phyloP scores from a whole-genome alignment of 768 basidiomycete genomes.

The Russula olivacea region DNA sequence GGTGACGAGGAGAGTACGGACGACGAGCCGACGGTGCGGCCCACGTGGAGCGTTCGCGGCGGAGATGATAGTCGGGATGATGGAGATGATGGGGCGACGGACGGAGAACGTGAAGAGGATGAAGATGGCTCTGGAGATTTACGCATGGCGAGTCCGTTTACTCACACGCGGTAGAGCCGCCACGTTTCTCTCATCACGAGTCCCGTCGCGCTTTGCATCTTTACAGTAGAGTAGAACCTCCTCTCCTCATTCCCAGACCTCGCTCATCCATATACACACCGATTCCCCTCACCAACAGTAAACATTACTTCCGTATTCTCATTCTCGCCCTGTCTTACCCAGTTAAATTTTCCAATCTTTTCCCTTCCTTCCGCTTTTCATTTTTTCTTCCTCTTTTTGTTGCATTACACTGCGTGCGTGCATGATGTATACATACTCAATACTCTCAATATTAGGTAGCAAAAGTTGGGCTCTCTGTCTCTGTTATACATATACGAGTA shows the following conservation, averaged over 20 bases:
- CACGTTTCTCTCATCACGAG: not conserved
- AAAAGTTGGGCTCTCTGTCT: not conserved
- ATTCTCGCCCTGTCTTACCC: slow-evolving; percentile 5
- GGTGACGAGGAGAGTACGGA: slow-evolving; percentile 55
- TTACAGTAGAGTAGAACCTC: not conserved
- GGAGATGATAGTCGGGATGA: slow-evolving; percentile 18
- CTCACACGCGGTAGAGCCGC: slow-evolving; percentile 10
- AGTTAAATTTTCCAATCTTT: not conserved
- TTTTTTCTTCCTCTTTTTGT: slow-evolving; percentile 2
- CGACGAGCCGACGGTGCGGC: slow-evolving; percentile 78
- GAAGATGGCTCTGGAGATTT: slow-evolving; percentile 15
- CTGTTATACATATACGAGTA: slow-evolving; percentile 5
- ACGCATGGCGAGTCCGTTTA: slow-evolving; percentile 21
- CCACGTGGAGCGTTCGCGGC: slow-evolving; percentile 26
- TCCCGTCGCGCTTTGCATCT: slow-evolving; percentile 7
- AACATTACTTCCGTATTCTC: not conserved
- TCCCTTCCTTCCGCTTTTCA: not conserved
- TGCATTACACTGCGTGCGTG: slow-evolving; percentile 18
- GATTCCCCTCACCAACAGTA: not conserved
- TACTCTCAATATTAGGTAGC: slow-evolving; percentile 20
- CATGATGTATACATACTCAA: slow-evolving; percentile 24
- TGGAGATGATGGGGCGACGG: slow-evolving; percentile 5
- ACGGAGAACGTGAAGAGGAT: slow-evolving; percentile 21
- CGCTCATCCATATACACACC: not conserved
- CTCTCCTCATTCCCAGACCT: not conserved